Evolutionary conservation across 495 filamentous ascomycete species (phyloP).

Genomic region (Letharia lupina): DNA sequence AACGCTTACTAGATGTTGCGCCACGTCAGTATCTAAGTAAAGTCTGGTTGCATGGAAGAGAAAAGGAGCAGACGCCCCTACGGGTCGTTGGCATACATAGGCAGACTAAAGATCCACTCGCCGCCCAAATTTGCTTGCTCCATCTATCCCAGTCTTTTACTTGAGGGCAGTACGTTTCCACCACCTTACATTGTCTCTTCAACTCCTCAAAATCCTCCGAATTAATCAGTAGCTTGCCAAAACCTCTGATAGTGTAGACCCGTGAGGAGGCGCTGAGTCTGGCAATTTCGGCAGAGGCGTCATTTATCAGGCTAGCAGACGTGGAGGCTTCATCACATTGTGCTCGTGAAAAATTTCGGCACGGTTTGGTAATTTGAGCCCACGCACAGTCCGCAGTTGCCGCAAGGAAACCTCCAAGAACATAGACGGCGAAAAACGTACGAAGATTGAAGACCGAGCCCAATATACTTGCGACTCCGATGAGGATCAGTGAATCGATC

Average conservation of each 20-base stretch:
- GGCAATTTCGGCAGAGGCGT: neutral
- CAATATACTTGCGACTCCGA: conserved; percentile 1
- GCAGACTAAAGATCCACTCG: neutral
- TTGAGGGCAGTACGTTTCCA: neutral
- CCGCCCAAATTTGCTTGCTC: neutral
- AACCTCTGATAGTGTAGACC: neutral
- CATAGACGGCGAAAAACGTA: neutral
- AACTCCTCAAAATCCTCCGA: neutral
- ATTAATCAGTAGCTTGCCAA: neutral
- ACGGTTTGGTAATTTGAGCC: neutral
- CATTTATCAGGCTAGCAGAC: neutral
- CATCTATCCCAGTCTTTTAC: neutral
- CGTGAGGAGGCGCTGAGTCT: neutral
- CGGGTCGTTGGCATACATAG: neutral
- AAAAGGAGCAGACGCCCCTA: neutral
- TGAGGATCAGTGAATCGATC: neutral
- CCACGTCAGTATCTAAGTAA: neutral
- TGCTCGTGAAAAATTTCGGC: neutral
- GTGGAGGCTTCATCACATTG: neutral
- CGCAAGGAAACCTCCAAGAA: conserved; percentile 7
- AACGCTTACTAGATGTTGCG: neutral
- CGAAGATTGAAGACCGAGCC: neutral
- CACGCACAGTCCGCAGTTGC: conserved; percentile 1
- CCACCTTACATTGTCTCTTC: neutral
- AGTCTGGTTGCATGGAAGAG: neutral